These are phyloP conservation scores for Nicotiana knightiana DNA, from an alignment of 257 asterid species.

Conservation along the genomic window DNA sequence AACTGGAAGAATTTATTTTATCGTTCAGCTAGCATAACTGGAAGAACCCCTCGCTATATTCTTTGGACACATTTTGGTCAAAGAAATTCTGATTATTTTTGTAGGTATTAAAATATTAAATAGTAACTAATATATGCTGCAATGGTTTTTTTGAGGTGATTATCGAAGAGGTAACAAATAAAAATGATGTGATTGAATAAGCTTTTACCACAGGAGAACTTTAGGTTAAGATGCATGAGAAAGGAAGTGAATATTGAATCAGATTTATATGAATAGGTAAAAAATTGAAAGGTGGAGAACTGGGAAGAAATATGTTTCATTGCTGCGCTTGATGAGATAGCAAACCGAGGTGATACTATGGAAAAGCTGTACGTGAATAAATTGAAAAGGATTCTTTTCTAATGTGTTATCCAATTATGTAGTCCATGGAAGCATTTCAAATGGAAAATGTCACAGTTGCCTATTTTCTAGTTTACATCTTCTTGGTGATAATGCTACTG, in stretches of 20 bases:
- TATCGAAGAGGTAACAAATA: no score
- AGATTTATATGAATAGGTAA: neutral
- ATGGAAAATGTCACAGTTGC: neutral
- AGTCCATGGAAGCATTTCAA: neutral
- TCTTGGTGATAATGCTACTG: neutral
- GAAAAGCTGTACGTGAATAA: neutral
- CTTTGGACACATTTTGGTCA: no score
- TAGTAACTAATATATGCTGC: no score
- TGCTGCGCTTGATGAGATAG: neutral
- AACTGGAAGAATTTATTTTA: neutral
- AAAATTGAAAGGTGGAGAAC: neutral
- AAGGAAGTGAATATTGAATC: neutral
- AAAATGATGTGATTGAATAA: neutral
- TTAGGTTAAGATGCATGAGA: neutral
- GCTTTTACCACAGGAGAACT: neutral
- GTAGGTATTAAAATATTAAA: no score
- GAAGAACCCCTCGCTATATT: no score
- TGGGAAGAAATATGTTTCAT: neutral
- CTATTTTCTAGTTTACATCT: neutral
- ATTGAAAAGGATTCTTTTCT: neutral
- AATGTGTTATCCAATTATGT: neutral
- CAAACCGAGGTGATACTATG: neutral
- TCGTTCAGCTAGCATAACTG: no score
- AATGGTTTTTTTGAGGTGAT: no score
- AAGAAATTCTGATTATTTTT: no score